Evolutionary conservation across 495 filamentous ascomycete genomes (phyloP).

Genomic region (Penicillium ochrochloron): DNA sequence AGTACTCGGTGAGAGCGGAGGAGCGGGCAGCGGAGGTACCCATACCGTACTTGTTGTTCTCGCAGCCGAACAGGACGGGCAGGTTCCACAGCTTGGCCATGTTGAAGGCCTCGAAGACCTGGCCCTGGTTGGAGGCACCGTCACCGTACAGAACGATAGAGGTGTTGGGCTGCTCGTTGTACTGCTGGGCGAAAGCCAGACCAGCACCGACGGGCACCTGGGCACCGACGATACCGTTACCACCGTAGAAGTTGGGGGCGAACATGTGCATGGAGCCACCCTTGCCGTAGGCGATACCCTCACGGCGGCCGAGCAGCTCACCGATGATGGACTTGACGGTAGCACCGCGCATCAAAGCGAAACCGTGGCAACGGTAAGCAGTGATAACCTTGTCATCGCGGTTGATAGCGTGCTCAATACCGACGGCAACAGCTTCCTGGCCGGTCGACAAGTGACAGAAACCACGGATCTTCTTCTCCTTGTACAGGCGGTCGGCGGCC

Average conservation of each 20-base stretch:
- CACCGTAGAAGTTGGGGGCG: constrained; percentile 94
- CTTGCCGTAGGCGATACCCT: constrained; percentile 98
- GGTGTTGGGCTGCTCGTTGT: constrained; percentile 80
- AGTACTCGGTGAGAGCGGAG: constrained; percentile 97
- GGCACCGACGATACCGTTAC: constrained; percentile 98
- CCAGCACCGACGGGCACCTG: constrained; percentile 98
- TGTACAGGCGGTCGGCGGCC: constrained; percentile 97
- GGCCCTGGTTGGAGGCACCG: constrained; percentile 96
- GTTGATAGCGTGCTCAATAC: constrained; percentile 94
- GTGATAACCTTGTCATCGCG: constrained; percentile 94
- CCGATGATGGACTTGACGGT: constrained; percentile 93
- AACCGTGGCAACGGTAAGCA: constrained; percentile 98
- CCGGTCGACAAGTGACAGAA: constrained; percentile 99
- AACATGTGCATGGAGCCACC: constrained; percentile 99
- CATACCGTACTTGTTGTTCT: constrained; percentile 99
- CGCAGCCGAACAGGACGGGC: constrained; percentile 93
- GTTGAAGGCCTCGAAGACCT: constrained; percentile 99
- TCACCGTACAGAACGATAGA: constrained; percentile 94
- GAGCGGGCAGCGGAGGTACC: constrained; percentile 94
- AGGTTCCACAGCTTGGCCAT: constrained; percentile 99
- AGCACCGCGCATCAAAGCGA: constrained; percentile 93
- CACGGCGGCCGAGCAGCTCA: constrained; percentile 90
- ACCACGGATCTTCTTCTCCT: constrained; percentile 99
- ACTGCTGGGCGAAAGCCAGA: constrained; percentile 95
- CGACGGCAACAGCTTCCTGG: constrained; percentile 95